Conservation (phyloP, 768 basidiomycete genomes). For the Kwoniella heveanensis region DNA sequence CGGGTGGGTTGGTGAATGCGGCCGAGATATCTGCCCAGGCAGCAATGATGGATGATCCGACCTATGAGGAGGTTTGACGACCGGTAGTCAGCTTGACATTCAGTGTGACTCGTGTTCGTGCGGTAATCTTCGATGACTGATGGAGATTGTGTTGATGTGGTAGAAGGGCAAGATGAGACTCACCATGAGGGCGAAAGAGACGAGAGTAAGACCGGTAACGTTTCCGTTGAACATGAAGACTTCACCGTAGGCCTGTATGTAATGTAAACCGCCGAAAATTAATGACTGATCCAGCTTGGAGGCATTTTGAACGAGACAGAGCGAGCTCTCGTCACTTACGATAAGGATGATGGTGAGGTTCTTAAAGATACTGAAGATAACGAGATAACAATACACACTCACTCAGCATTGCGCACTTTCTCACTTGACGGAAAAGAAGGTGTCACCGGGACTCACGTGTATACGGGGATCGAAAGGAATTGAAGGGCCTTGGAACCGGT, state of each 20-base stretch:
- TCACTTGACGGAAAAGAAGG: too few species aligned
- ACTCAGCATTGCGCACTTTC: background rate
- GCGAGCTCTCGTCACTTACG: constrained; percentile 50
- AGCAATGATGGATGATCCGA: constrained; percentile 89
- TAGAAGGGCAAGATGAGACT: constrained; percentile 24
- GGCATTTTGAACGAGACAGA: background rate
- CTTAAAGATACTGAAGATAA: constrained; percentile 66
- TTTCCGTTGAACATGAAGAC: constrained; percentile 92
- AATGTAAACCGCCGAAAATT: too few species aligned
- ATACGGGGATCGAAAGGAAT: constrained; percentile 93
- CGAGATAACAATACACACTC: background rate
- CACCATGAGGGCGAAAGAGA: constrained; percentile 88
- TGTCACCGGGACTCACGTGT: constrained; percentile 64
- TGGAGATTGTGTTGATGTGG: too few species aligned
- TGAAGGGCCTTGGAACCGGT: constrained; percentile 98
- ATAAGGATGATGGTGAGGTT: constrained; percentile 98
- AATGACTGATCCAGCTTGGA: too few species aligned
- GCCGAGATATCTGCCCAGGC: constrained; percentile 84
- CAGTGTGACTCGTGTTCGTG: too few species aligned
- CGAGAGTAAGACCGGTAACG: constrained; percentile 81
- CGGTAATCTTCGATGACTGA: too few species aligned
- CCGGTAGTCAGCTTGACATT: background rate
- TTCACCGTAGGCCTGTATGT: constrained; percentile 95
- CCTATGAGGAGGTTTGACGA: constrained; percentile 18
- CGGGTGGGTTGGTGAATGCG: constrained; percentile 45